A percentile compares a stretch with the other conserved stretches of the same genome.
Conservation (phyloP, 2,329 filamentous ascomycete species). For the Penicillium sp. region DNA sequence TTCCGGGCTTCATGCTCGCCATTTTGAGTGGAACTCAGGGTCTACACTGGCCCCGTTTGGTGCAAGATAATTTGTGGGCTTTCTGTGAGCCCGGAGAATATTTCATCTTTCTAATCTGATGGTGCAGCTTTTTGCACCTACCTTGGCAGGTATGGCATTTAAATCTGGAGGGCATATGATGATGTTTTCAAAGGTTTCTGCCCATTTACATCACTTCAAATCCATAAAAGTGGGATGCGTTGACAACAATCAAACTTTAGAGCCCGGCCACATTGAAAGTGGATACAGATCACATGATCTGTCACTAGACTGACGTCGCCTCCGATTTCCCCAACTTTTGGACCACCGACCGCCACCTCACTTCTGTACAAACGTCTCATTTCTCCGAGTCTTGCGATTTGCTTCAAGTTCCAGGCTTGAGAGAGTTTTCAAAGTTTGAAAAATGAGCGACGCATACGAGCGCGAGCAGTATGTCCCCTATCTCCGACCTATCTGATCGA, state of each 20-base stretch:
- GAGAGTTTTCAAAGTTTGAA: conserved; percentile 9
- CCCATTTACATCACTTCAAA: no score
- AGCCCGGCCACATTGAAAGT: neutral
- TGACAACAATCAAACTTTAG: no score
- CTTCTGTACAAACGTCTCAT: neutral
- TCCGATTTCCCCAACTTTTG: neutral
- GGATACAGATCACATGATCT: conserved; percentile 1
- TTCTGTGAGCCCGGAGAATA: neutral
- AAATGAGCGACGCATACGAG: conserved; percentile 76
- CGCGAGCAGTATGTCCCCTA: conserved; percentile 61
- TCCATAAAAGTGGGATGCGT: no score
- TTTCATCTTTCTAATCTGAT: neutral
- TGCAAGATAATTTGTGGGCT: no score
- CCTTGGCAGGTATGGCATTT: no score
- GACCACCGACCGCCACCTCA: conserved; percentile 4
- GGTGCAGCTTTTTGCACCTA: neutral
- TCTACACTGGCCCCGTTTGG: no score
- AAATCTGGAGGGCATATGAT: no score
- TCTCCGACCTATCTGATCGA: neutral
- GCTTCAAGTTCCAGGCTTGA: neutral
- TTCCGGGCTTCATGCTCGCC: no score
- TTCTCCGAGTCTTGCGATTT: neutral
- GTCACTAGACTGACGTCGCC: conserved; percentile 2
- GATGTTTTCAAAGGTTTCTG: no score
- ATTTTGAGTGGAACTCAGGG: no score